Percentiles rank a stretch among this genome's conserved stretches.
Evolutionary conservation across 352 stramenopile species (phyloP).

Genomic region (Phytophthora palmivora): DNA sequence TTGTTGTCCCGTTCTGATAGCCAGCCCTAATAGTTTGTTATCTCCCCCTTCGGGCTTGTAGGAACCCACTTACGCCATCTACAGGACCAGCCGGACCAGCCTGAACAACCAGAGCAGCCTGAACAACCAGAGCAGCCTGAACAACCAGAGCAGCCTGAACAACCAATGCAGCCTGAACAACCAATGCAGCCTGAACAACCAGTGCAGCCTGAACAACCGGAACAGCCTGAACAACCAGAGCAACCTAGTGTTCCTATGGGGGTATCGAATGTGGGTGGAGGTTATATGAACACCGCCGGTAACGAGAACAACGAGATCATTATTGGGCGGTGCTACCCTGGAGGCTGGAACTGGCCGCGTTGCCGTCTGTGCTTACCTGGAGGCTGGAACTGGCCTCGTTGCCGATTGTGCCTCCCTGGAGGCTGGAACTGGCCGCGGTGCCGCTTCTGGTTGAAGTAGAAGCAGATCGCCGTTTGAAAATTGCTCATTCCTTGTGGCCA

Average conservation of each 20-base stretch:
- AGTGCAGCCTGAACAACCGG: conserved; percentile 7
- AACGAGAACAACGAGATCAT: conserved; percentile 16
- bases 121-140: conserved; percentile 8
- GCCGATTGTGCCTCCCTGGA: conserved; percentile 19
- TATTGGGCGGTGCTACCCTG: conserved; percentile 12
- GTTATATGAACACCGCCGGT: not conserved
- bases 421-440: conserved; percentile 17
- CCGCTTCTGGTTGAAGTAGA: conserved; percentile 3
- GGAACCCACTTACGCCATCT: conserved; percentile 20
- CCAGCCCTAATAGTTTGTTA: no score
- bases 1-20: no score
- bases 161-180: not conserved
- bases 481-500: not conserved
- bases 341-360: conserved; percentile 25
- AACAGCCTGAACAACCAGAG: not conserved
- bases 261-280: conserved; percentile 7
- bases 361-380: conserved; percentile 27
- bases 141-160: conserved; percentile 7
- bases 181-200: conserved; percentile 1
- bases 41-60: not conserved
- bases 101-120: conserved; percentile 5
- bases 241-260: not conserved
- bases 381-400: conserved; percentile 25
- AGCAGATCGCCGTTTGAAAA: not conserved
- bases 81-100: conserved; percentile 19